phyloP scores from a whole-genome alignment of 768 basidiomycete genomes.

The Tricholoma furcatifolium region DNA sequence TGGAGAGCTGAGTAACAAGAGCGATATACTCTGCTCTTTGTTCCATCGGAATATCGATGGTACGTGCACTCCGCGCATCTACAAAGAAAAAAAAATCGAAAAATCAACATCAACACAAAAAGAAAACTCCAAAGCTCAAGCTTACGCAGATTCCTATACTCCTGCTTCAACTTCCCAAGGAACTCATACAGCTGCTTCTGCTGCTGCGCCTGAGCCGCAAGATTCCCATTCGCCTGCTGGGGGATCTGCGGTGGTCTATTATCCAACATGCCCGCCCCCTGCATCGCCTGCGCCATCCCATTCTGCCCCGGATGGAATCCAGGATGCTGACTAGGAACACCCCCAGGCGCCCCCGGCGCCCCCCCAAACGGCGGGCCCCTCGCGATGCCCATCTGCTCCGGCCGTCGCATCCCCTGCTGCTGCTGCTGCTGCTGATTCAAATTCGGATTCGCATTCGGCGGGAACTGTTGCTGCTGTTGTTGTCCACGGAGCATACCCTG shows the following conservation, averaged over 20 bases:
- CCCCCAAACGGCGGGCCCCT: slow-evolving; percentile 8
- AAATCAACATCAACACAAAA: neutral
- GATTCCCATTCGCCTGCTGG: slow-evolving; percentile 17
- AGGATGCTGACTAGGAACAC: slow-evolving; percentile 1
- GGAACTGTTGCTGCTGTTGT: too few species aligned
- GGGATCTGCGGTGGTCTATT: slow-evolving; percentile 15
- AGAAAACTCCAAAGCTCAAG: too few species aligned
- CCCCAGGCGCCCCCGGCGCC: slow-evolving; percentile 5
- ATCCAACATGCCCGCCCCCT: slow-evolving; percentile 19
- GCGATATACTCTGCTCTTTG: slow-evolving; percentile 53
- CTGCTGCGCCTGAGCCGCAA: neutral
- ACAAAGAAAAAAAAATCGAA: neutral
- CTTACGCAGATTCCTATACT: slow-evolving; percentile 1
- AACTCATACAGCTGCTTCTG: slow-evolving; percentile 1
- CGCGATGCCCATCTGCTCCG: slow-evolving; percentile 7
- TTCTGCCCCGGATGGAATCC: slow-evolving; percentile 8
- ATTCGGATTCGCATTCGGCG: too few species aligned
- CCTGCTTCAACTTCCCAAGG: slow-evolving; percentile 10
- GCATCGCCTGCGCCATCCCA: slow-evolving; percentile 7
- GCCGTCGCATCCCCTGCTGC: slow-evolving; percentile 19
- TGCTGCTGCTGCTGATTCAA: too few species aligned
- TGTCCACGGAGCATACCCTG: slow-evolving; percentile 34
- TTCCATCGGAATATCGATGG: slow-evolving; percentile 46
- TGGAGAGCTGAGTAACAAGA: slow-evolving; percentile 48
- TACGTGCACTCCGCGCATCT: slow-evolving; percentile 35